Evolutionary conservation across 331 rosid genomes (phyloP), one percentile per base, ranked within the genome.

Genomic region (Arachis monticola): DNA sequence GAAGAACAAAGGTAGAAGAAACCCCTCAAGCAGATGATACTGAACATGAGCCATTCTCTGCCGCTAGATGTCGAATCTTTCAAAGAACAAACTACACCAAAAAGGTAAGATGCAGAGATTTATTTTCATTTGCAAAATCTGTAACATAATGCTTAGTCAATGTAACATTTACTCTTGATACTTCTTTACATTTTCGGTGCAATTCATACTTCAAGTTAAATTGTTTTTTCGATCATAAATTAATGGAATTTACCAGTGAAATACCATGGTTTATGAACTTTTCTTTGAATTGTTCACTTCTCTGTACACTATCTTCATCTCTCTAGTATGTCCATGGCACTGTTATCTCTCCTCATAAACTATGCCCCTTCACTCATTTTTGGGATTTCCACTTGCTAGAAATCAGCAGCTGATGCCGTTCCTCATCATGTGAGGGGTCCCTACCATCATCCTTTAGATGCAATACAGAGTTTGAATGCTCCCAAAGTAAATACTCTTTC

Each of bases 11-110:
- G 30, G 30, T 27, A 27, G 30, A 27, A 27, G 30, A 27, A 27
- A 75, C 79, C 70, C 86, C 84, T 62, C 73, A 70, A n/a, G 78
- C 42, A 64, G 95, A 89, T 83, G 57, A 85, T 46, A 44, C 78
- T 2, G 88, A 78, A 70, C 81, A 73, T 1, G 92, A 93, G 58
- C 87, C 96, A 56, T 85, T 89, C 71, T 91, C 92, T 73, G 88
- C 96, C 73, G 93, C 98, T 50, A 86, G 91, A 60, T 91, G 97
- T 75, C 89, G 89, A 46, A 71, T 93, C 79, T 93, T 78, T 80
- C 86, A 67, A 85, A 89, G 98, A 83, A 82, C 77, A 40, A 89
- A 83, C 56, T 83, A 77, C 63, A 64, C 77, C 44, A 87, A 88
- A 83, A 86, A 93, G 98, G 98, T 93, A 87, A 27, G 73, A 76